These are phyloP conservation scores for Neospora caninum DNA, from an alignment of 169 alveolate species.

Conservation along the genomic window DNA sequence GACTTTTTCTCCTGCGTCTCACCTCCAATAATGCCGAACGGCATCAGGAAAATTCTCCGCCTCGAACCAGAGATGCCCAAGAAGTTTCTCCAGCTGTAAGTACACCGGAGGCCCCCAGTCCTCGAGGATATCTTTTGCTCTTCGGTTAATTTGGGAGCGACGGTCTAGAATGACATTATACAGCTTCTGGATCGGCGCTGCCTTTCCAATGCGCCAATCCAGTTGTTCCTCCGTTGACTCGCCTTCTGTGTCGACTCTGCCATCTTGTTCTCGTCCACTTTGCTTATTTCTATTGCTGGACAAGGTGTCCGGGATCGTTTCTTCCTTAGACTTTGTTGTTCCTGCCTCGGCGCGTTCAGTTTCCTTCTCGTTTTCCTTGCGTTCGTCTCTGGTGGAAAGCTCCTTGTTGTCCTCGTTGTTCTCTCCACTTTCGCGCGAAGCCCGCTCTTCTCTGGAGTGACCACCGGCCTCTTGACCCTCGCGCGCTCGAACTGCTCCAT, in stretches of 20 bases:
- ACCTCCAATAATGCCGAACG: conserved; percentile 33
- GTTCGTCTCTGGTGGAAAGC: neutral
- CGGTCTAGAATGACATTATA: conserved; percentile 1
- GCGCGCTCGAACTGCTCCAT: no score
- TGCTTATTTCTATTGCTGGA: no score
- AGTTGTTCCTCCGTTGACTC: neutral
- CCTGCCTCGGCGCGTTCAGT: neutral
- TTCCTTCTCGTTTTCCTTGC: neutral
- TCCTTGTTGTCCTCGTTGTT: neutral
- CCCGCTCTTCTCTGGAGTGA: neutral
- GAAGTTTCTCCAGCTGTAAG: conserved; percentile 35
- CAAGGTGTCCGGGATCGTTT: no score
- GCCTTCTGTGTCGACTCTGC: no score
- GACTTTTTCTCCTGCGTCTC: neutral
- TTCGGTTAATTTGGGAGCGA: conserved; percentile 9
- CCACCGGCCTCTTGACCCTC: neutral
- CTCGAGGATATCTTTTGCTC: conserved; percentile 7
- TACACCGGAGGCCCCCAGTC: conserved; percentile 41
- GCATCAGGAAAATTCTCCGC: neutral
- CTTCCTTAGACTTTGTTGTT: no score
- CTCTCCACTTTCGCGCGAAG: neutral
- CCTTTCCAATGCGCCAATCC: neutral
- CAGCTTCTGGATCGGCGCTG: neutral
- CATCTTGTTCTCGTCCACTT: no score
- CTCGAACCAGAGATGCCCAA: conserved; percentile 38